A percentile compares a stretch with the other conserved stretches of the same genome.
These are phyloP conservation scores for Pleurotus salmoneostramineus DNA, from an alignment of 768 basidiomycete genomes.

Conservation along the genomic window DNA sequence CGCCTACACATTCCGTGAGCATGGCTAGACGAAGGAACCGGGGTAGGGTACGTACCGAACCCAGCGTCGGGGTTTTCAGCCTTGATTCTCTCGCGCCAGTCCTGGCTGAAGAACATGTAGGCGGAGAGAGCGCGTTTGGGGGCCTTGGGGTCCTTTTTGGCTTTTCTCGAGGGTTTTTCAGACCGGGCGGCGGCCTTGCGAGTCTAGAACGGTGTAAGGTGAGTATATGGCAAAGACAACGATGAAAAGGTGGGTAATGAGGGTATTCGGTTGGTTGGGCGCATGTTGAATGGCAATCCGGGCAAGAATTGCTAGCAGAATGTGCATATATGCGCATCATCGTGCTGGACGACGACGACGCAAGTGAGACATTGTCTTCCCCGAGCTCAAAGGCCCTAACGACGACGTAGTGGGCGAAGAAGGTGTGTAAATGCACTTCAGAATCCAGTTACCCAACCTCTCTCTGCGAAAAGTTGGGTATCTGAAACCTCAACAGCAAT, in stretches of 20 bases:
- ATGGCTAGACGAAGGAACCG: slow-evolving; percentile 6
- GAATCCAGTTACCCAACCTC: background rate
- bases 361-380: too few relatives aligned
- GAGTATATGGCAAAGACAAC: slow-evolving; percentile 9
- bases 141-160: slow-evolving; percentile 77
- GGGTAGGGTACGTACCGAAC: slow-evolving; percentile 57
- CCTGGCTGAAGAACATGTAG: slow-evolving; percentile 99
- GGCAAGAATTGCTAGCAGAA: background rate
- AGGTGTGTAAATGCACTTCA: background rate
- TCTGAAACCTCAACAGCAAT: slow-evolving; percentile 6
- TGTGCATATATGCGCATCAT: background rate
- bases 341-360: background rate
- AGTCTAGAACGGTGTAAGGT: slow-evolving; percentile 28
- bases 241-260: slow-evolving; percentile 5
- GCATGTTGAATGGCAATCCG: slow-evolving; percentile 5
- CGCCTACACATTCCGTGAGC: slow-evolving; percentile 59
- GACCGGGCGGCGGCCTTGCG: slow-evolving; percentile 76
- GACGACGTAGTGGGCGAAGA: too few relatives aligned
- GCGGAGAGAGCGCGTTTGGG: slow-evolving; percentile 94
- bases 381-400: too few relatives aligned
- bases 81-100: slow-evolving; percentile 95
- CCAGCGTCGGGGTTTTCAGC: slow-evolving; percentile 91
- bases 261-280: slow-evolving; percentile 9
- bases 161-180: slow-evolving; percentile 54
- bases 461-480: background rate